Percentiles rank a stretch among this genome's conserved stretches.
phyloP scores from a whole-genome alignment of 805 yeast genomes.

The Brettanomyces sp. region DNA sequence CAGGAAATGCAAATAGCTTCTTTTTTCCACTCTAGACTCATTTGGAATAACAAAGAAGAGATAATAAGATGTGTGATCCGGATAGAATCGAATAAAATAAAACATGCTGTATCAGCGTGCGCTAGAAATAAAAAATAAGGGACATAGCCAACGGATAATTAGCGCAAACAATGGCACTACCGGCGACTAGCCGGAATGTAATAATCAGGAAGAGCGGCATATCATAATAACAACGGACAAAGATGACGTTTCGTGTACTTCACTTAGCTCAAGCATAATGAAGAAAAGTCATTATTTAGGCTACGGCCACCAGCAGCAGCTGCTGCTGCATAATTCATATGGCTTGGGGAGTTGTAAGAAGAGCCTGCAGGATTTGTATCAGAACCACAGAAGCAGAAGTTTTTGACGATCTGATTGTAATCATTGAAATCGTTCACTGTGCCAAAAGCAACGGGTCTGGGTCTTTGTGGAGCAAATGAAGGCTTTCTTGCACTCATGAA shows the following conservation, averaged over 20 bases:
- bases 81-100: neutral
- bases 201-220: neutral
- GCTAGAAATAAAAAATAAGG: no score
- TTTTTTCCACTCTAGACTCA: neutral
- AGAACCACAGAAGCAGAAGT: constrained; percentile 23
- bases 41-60: neutral
- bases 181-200: neutral
- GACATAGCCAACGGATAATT: no score
- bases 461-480: constrained; percentile 5
- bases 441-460: constrained; percentile 8
- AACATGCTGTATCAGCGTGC: neutral
- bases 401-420: constrained; percentile 18
- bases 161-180: neutral
- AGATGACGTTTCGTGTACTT: no score
- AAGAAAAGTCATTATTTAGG: constrained; percentile 4
- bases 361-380: constrained; percentile 1
- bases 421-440: constrained; percentile 4
- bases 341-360: neutral
- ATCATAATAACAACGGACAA: no score
- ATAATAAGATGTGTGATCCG: neutral
- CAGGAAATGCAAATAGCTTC: no score
- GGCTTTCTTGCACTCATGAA: constrained; percentile 1
- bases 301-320: neutral
- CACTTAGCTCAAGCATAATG: constrained; percentile 5
- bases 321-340: neutral